These are phyloP conservation scores for Hygrocybe punicea DNA, from an alignment of 768 basidiomycete genomes.

Conservation along the genomic window DNA sequence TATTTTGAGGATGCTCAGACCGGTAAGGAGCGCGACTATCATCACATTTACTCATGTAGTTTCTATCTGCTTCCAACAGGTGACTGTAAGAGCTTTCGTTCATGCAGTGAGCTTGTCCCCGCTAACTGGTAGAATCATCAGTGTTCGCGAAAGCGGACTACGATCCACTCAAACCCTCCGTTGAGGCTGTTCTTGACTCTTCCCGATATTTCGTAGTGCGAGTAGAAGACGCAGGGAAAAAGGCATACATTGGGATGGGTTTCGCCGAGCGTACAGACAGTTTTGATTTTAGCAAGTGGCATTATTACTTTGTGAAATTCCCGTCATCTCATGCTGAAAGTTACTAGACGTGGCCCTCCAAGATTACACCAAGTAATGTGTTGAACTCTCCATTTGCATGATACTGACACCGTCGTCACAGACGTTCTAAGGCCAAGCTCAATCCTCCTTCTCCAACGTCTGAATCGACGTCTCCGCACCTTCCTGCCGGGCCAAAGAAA, in stretches of 20 bases:
- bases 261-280: constrained; percentile 85
- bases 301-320: constrained; percentile 5
- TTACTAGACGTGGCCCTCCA: constrained; percentile 74
- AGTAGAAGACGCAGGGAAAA: constrained; percentile 82
- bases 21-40: constrained; percentile 45
- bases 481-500: constrained; percentile 80
- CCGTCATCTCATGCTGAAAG: constrained; percentile 4
- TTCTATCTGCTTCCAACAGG: constrained; percentile 37
- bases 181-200: constrained; percentile 95
- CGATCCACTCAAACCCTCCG: constrained; percentile 69
- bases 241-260: constrained; percentile 93
- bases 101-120: neutral
- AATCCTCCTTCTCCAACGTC: constrained; percentile 51
- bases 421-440: constrained; percentile 61
- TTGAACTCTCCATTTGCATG: constrained; percentile 1
- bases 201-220: constrained; percentile 93
- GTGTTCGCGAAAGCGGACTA: constrained; percentile 89
- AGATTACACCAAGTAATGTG: constrained; percentile 73
- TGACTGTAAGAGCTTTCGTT: constrained; percentile 55
- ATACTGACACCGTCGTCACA: constrained; percentile 25
- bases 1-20: constrained; percentile 78
- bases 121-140: constrained; percentile 24
- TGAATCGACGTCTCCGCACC: constrained; percentile 54
- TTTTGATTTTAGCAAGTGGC: constrained; percentile 81
- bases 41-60: constrained; percentile 4